Percentiles rank a stretch among this genome's conserved stretches.
Conservation (phyloP, 441 rosid species). For the Adansonia gregorii region DNA sequence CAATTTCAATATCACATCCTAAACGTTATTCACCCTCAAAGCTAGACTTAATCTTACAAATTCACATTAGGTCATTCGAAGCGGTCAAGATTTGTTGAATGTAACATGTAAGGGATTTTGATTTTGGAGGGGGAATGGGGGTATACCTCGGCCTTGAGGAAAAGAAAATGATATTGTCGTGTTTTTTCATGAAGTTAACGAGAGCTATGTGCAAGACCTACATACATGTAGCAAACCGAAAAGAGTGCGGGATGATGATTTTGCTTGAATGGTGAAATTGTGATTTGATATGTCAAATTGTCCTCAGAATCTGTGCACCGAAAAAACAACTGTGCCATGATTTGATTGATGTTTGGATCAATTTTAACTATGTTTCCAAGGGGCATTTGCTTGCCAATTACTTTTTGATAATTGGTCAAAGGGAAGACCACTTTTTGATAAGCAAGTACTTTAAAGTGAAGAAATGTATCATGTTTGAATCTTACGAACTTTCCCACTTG, state of each 20-base stretch:
- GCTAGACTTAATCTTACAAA: too few relatives aligned
- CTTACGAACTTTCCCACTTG: background rate
- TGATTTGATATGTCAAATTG: background rate
- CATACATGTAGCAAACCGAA: background rate
- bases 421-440: background rate
- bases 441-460: background rate
- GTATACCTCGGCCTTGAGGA: too few relatives aligned
- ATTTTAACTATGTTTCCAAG: background rate
- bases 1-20: too few relatives aligned
- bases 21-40: too few relatives aligned
- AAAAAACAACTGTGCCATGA: background rate
- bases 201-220: background rate
- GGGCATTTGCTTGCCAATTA: background rate
- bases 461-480: background rate
- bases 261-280: background rate
- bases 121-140: background rate
- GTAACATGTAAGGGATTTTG: background rate
- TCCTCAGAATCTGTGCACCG: conserved; percentile 18
- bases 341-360: background rate
- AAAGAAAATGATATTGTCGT: background rate
- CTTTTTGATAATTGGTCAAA: background rate
- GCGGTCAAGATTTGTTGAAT: background rate
- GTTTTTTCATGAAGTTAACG: background rate
- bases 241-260: background rate
- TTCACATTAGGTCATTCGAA: too few relatives aligned